Evolutionary conservation across 345 rosid species (phyloP).

Genomic region (Dimocarpus longan): DNA sequence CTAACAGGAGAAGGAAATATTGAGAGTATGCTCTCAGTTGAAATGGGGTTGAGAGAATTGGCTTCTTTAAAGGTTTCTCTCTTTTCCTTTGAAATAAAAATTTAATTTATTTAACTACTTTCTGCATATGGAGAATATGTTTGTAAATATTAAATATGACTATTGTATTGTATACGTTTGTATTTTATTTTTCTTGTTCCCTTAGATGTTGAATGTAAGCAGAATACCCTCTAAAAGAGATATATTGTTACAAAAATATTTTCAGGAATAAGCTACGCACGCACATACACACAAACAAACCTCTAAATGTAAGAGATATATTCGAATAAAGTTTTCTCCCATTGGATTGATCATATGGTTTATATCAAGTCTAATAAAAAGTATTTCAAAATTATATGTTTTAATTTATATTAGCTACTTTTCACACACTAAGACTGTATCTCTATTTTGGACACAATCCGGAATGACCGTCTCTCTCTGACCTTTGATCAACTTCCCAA

Average conservation of each 20-base stretch:
- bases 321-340: too few relatives aligned
- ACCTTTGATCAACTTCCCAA: too few relatives aligned
- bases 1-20: conserved; percentile 97
- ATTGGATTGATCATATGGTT: too few relatives aligned
- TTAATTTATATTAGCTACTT: not conserved
- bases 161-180: not conserved
- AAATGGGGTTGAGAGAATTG: conserved; percentile 94
- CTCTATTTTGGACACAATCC: too few relatives aligned
- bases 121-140: not conserved
- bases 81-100: not conserved
- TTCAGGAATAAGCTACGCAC: not conserved
- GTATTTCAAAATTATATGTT: too few relatives aligned
- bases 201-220: conserved; percentile 8
- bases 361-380: too few relatives aligned
- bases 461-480: too few relatives aligned
- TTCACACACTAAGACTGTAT: not conserved
- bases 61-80: conserved; percentile 79
- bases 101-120: conserved; percentile 8
- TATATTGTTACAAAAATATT: not conserved
- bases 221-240: not conserved
- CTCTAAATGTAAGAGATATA: not conserved
- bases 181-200: not conserved
- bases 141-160: not conserved
- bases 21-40: conserved; percentile 97
- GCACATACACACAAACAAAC: not conserved